These are phyloP conservation scores for Chloromonas sp. DNA, from an alignment of 163 green algal species.

Conservation along the genomic window DNA sequence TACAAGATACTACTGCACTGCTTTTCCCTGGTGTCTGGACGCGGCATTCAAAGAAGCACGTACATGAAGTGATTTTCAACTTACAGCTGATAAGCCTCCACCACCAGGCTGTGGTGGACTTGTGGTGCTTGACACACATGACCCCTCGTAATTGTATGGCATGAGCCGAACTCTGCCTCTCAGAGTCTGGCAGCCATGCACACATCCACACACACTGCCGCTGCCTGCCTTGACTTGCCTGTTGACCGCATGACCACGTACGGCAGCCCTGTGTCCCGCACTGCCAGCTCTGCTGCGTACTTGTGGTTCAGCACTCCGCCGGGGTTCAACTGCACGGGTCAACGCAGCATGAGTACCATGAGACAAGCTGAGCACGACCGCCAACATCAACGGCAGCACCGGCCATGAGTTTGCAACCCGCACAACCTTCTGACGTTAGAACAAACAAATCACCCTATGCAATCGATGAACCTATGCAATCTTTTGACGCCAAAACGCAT, in stretches of 20 bases:
- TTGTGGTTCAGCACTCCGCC: conserved; percentile 82
- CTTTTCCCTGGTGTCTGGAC: neutral
- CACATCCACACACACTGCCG: too few species aligned
- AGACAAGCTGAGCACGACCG: conserved; percentile 77
- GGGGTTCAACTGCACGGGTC: conserved; percentile 75
- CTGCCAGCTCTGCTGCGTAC: conserved; percentile 68
- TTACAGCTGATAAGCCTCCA: too few species aligned
- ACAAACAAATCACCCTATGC: too few species aligned
- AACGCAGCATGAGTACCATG: conserved; percentile 77
- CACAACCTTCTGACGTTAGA: too few species aligned
- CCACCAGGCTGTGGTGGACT: too few species aligned
- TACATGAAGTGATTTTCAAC: too few species aligned
- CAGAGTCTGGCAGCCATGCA: too few species aligned
- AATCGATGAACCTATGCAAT: neutral
- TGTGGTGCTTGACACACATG: too few species aligned
- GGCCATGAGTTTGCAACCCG: neutral
- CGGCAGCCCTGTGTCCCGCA: conserved; percentile 47
- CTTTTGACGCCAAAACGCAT: neutral
- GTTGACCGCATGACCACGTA: conserved; percentile 76
- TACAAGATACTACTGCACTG: neutral
- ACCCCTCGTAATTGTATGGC: too few species aligned
- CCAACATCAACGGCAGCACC: neutral
- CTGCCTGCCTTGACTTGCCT: conserved; percentile 10
- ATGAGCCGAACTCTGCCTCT: too few species aligned
- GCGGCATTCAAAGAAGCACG: neutral